Percentiles rank a stretch among this genome's conserved stretches.
These are phyloP conservation scores for Quambalaria eucalypti DNA, from an alignment of 1,284 basidiomycete species.

Conservation along the genomic window DNA sequence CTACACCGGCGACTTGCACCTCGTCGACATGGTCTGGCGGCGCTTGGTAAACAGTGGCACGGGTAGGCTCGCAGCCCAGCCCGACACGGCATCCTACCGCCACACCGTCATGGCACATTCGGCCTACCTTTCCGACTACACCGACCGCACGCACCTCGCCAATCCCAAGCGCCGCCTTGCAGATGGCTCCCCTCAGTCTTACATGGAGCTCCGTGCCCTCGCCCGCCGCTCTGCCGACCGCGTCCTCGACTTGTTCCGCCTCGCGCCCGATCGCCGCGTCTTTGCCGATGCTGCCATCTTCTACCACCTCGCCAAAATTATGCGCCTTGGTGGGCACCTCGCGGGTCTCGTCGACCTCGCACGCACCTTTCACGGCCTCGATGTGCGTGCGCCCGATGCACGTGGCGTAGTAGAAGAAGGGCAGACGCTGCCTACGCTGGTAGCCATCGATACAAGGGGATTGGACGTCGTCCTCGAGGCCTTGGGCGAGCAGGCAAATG, in stretches of 20 bases:
- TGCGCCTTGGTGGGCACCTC: slow-evolving; percentile 35
- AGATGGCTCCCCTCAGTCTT: neutral
- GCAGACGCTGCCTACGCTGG: neutral
- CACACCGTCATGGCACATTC: neutral
- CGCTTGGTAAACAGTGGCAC: neutral
- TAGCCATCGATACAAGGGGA: slow-evolving; percentile 17
- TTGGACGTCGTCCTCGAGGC: slow-evolving; percentile 43
- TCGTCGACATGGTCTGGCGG: neutral
- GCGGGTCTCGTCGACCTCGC: slow-evolving; percentile 27
- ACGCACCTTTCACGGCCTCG: slow-evolving; percentile 33
- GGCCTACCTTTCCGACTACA: neutral
- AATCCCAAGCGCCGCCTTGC: neutral
- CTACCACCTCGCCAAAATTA: slow-evolving; percentile 28
- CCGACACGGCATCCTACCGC: neutral
- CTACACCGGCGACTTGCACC: neutral
- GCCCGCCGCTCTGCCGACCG: no score
- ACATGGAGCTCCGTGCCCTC: no score
- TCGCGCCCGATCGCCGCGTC: no score
- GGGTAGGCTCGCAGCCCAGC: neutral
- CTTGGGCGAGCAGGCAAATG: slow-evolving; percentile 38
- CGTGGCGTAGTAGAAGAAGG: no score
- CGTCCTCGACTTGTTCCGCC: no score
- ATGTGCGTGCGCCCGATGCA: slow-evolving; percentile 17
- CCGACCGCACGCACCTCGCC: neutral
- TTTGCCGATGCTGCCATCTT: slow-evolving; percentile 1